Evolutionary conservation across 2,329 filamentous ascomycete genomes (phyloP), one percentile per base, ranked within the genome.

Genomic region (Cladosporium sp.): DNA sequence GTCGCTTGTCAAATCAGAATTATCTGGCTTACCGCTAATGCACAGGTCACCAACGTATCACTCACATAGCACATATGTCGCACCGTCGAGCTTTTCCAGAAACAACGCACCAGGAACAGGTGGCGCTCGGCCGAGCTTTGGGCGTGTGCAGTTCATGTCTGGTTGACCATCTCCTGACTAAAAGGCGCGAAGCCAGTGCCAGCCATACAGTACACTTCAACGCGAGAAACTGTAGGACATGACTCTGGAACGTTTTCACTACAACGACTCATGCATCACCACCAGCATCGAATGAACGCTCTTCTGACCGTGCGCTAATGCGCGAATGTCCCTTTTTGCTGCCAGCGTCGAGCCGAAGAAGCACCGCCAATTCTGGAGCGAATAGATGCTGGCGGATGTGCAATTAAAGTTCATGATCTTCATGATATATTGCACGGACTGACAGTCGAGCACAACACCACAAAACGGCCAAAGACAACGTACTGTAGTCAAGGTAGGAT

Each of bases 351-450:
- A 15, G 42, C 42, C 42, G 42, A 45, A n/a, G 24, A 25, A 25
- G 9, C 8, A 25, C 42, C 42, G 42, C 20, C 4, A n/a, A 13
- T 8, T n/a, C n/a, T n/a, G 13, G 9, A 25, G 24, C 42, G 22
- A 45, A 45, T 45, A 25, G 17, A 15, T 25, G n/a, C 3, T 12
- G 13, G 10, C 8, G 17, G 15, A 7, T 28, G 22, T n/a, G 20
- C 1, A 25, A 24, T 25, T 25, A 45, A 25, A 25, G 24, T 28
- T 45, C 8, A 45, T 45, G 42, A 45, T 45, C 42, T 45, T 17
- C 42, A 24, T 45, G 42, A 25, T 45, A 45, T 45, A 45, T 10
- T 7, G 45, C 45, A 48, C 45, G 28, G 45, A 48, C 45, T 48
- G 45, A 9, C 45, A 35, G 35, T 48, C 45, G 22, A 28, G 36